Evolutionary conservation across 2,329 filamentous ascomycete genomes (phyloP), one percentile per base, ranked within the genome.

Genomic region (Spiromastix sp.): DNA sequence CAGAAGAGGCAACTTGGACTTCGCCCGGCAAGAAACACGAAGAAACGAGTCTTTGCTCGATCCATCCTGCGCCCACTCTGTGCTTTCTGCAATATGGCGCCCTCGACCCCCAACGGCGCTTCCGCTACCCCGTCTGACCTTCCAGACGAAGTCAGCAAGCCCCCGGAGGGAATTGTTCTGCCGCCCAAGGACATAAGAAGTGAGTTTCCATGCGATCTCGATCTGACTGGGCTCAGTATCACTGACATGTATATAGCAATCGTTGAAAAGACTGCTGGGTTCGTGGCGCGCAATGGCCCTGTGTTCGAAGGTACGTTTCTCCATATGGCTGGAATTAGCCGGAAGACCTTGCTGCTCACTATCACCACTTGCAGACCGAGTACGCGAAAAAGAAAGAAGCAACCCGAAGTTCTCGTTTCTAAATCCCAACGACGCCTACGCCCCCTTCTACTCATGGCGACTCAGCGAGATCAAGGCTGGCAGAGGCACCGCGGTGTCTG

Each of bases 401-500:
- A 91, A 93, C 52, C 75, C 84, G n/a, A 93, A 93, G 55, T 91
- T 96, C 59, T 85, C 81, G 50, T 98, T 96, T 59, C 65, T 98
- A 19, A 79, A 75, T 51, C 67, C 72, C 11, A 71, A 75, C 47
- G 89, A 98, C 61, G 73, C 86, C 2, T 98, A 95, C 63, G 74
- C 86, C 44, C 68, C 79, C 6, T 98, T 83, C 63, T 98, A 95
- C 57, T 66, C 78, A 64, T 98, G 91, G 91, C 79, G 89, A 46
- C 71, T 95, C 19, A 74, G 74, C 41, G 89, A 96, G 63, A 81
- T 95, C 56, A 80, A 74, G 50, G 80, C 80, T 34, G 91, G 91
- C 4, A 74, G 87, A 47, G 85, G 86, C 36, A 87, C 82, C 9
- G 74, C 76, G 11, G 71, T 93, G 25, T 77, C 81, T 37, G 82